phyloP scores from a whole-genome alignment of 768 basidiomycete species.

The Podaxis pistillaris region DNA sequence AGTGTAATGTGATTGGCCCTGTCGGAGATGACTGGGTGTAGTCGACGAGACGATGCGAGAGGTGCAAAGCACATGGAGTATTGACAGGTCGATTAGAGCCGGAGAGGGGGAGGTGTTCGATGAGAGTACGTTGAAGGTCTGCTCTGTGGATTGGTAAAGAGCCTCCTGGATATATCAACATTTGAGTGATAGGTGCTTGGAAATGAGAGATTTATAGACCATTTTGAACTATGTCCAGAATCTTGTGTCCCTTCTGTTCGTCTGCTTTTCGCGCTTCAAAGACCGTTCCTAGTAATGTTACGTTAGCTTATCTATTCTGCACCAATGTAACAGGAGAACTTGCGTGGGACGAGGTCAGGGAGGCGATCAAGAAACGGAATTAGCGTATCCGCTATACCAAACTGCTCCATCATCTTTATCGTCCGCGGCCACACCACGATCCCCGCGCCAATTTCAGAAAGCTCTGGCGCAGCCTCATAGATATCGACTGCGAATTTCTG shows the following conservation, averaged over 20 bases:
- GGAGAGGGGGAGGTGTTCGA: conserved; percentile 31
- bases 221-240: neutral
- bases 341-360: conserved; percentile 16
- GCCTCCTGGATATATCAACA: conserved; percentile 21
- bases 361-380: conserved; percentile 11
- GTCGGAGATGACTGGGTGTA: neutral
- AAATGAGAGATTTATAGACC: neutral
- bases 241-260: neutral
- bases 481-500: conserved; percentile 31
- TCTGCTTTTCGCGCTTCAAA: neutral
- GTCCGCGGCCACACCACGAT: conserved; percentile 34
- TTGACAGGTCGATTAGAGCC: neutral
- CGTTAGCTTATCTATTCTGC: neutral
- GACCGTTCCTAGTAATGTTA: neutral
- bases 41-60: conserved; percentile 16
- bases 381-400: conserved; percentile 14
- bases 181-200: neutral
- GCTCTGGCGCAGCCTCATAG: conserved; percentile 39
- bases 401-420: conserved; percentile 15
- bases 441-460: conserved; percentile 43
- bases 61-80: conserved; percentile 22
- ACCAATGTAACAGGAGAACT: neutral
- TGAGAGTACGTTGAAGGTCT: conserved; percentile 30
- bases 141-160: conserved; percentile 26
- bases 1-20: conserved; percentile 31